Evolutionary conservation across 2,329 filamentous ascomycete genomes (phyloP).

Genomic region (Gnomoniopsis smithogilvyi): DNA sequence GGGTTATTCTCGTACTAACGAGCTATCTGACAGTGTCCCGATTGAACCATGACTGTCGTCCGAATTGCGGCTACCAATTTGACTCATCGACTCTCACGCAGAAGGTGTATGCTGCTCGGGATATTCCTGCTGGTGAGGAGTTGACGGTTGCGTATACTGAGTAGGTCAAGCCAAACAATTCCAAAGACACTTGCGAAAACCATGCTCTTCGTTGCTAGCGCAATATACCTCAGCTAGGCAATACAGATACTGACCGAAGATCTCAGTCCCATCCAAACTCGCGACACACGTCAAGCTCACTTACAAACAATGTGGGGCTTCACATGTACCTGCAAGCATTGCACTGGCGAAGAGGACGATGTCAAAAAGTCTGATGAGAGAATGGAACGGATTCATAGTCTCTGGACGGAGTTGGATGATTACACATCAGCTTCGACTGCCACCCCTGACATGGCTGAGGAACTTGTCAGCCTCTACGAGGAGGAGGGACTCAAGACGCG

Average conservation of each 20-base stretch:
- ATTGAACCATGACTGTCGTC: constrained; percentile 4
- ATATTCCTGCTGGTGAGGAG: neutral
- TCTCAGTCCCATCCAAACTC: constrained; percentile 2
- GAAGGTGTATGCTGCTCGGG: constrained; percentile 4
- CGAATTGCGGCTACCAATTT: constrained; percentile 7
- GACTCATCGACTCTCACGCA: neutral
- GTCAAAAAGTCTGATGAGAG: neutral
- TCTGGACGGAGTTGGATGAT: constrained; percentile 8
- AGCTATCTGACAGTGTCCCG: constrained; percentile 3
- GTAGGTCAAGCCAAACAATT: neutral
- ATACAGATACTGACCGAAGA: neutral
- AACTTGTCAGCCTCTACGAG: constrained; percentile 1
- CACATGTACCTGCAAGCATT: constrained; percentile 6
- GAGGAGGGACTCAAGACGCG: constrained; percentile 2
- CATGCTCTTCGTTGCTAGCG: too few species aligned
- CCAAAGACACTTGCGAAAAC: too few species aligned
- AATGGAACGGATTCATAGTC: constrained; percentile 1
- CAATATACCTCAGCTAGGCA: too few species aligned
- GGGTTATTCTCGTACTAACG: too few species aligned
- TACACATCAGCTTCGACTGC: neutral
- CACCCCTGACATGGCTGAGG: neutral
- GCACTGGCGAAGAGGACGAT: neutral
- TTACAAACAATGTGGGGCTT: constrained; percentile 2
- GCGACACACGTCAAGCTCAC: neutral
- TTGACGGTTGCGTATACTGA: constrained; percentile 3